A percentile compares a stretch with the other conserved stretches of the same genome.
phyloP scores from a whole-genome alignment of 2,329 filamentous ascomycete genomes.

The Cercospora sojina region DNA sequence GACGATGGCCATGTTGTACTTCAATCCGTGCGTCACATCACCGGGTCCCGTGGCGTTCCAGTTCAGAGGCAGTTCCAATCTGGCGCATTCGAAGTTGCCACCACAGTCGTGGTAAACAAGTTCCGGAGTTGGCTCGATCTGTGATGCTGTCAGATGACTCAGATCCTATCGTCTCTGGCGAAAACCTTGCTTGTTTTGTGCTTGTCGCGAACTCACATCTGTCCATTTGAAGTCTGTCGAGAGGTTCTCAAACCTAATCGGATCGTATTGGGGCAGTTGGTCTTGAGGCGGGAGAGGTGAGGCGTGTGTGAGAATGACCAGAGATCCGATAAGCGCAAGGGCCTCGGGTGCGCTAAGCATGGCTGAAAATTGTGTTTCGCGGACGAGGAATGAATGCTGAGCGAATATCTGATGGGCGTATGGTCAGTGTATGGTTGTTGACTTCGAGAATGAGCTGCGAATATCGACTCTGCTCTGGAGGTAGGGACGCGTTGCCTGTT shows the following conservation, averaged over 20 bases:
- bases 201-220: neutral
- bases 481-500: neutral
- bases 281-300: neutral
- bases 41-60: slow-evolving; percentile 35
- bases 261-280: neutral
- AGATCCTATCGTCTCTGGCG: neutral
- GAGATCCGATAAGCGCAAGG: neutral
- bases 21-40: slow-evolving; percentile 31
- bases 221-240: neutral
- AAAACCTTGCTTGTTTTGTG: no score
- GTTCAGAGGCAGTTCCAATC: slow-evolving; percentile 51
- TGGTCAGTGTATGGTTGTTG: neutral
- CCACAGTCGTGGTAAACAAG: neutral
- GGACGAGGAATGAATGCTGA: neutral
- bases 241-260: neutral
- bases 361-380: neutral
- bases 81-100: slow-evolving; percentile 44
- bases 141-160: neutral
- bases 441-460: neutral
- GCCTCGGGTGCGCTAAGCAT: neutral
- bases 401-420: neutral
- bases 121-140: neutral
- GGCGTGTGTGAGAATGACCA: neutral
- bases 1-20: slow-evolving; percentile 44
- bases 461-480: neutral